phyloP scores from a whole-genome alignment of 2,329 filamentous ascomycete genomes.

The Talaromyces pinophilus region DNA sequence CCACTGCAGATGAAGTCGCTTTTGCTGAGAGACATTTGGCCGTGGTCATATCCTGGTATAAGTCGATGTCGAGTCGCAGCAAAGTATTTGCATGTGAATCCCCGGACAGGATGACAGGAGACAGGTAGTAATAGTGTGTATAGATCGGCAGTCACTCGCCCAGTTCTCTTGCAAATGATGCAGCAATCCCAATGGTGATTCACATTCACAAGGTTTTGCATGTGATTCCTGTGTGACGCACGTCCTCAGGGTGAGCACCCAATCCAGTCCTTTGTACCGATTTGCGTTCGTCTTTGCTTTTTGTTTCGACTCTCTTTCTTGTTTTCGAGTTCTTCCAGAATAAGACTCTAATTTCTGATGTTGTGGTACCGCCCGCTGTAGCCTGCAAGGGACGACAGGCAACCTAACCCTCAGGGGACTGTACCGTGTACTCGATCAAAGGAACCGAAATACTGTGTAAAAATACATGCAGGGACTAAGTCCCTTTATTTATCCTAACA shows the following conservation, averaged over 20 bases:
- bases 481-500: background rate
- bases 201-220: slow-evolving; percentile 7
- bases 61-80: background rate
- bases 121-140: background rate
- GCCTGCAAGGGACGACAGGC: background rate
- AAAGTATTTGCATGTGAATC: background rate
- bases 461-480: background rate
- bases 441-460: background rate
- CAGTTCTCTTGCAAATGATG: background rate
- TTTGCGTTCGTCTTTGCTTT: background rate
- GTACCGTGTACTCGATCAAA: background rate
- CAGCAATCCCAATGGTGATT: background rate
- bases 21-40: slow-evolving; percentile 3
- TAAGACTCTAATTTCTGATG: background rate
- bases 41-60: background rate
- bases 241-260: slow-evolving; percentile 4
- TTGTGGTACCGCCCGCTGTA: background rate
- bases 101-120: background rate
- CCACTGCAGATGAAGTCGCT: background rate
- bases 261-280: background rate
- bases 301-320: background rate
- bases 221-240: slow-evolving; percentile 6
- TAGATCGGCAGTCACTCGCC: slow-evolving; percentile 7
- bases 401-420: background rate
- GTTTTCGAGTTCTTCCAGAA: background rate